Evolutionary conservation across 345 rosid species (phyloP).

Genomic region (Brassica juncea): DNA sequence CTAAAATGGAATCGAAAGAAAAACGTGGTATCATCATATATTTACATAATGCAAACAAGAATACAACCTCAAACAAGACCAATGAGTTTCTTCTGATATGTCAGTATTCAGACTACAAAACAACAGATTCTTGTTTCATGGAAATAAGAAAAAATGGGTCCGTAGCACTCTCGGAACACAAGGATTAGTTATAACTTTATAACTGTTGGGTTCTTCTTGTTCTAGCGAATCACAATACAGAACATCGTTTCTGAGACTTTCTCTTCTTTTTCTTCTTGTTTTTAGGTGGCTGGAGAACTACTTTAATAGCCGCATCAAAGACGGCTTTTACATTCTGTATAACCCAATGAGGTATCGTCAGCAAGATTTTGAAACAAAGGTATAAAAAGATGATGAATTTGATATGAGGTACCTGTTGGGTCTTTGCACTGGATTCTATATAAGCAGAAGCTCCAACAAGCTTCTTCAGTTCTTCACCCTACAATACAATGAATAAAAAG

Average conservation of each 20-base stretch:
- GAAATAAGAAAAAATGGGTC: constrained; percentile 11
- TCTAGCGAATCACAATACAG: constrained; percentile 54
- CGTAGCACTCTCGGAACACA: neutral
- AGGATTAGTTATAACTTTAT: constrained; percentile 20
- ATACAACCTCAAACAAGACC: constrained; percentile 35
- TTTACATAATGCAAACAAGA: constrained; percentile 44
- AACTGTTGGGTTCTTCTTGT: constrained; percentile 17
- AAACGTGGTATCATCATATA: constrained; percentile 35
- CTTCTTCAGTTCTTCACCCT: constrained; percentile 88
- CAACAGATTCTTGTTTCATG: constrained; percentile 24
- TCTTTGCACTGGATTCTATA: constrained; percentile 84
- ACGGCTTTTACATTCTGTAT: constrained; percentile 85
- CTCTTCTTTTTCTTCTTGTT: constrained; percentile 57
- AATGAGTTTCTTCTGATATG: constrained; percentile 41
- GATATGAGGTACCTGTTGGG: constrained; percentile 63
- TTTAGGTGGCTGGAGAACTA: constrained; percentile 90
- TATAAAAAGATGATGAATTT: neutral
- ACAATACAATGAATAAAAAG: constrained; percentile 22
- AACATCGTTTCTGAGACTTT: constrained; percentile 67
- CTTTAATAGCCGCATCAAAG: constrained; percentile 84
- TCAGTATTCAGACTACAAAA: constrained; percentile 46
- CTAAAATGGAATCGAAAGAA: constrained; percentile 8
- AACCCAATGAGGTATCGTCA: constrained; percentile 1
- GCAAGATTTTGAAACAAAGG: neutral
- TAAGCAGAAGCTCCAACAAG: constrained; percentile 73